These are phyloP conservation scores for Penicillium sp. DNA, from an alignment of 2,329 filamentous ascomycete species.

Conservation along the genomic window DNA sequence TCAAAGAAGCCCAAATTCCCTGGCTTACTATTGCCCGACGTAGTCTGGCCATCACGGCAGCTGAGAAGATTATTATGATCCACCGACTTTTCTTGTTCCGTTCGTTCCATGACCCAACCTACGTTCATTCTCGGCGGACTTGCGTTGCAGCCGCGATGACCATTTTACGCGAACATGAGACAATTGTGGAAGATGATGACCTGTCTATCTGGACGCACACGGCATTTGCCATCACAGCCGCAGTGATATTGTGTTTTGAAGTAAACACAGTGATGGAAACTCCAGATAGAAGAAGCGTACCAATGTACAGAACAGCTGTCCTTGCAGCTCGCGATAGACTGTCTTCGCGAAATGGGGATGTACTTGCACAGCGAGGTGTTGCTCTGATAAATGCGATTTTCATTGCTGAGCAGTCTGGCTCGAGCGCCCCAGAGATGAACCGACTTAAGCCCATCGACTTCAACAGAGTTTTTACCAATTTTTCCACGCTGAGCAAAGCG, in stretches of 20 bases:
- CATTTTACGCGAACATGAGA: slow-evolving; percentile 33
- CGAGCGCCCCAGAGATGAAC: slow-evolving; percentile 1
- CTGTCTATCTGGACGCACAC: slow-evolving; percentile 30
- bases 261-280: slow-evolving; percentile 18
- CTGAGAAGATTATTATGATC: slow-evolving; percentile 47
- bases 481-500: slow-evolving; percentile 22
- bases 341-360: slow-evolving; percentile 18
- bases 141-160: slow-evolving; percentile 43
- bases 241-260: slow-evolving; percentile 29
- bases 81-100: slow-evolving; percentile 40
- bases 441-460: slow-evolving; percentile 17
- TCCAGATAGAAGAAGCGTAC: slow-evolving; percentile 11
- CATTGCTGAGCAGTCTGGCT: slow-evolving; percentile 15
- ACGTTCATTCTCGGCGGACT: slow-evolving; percentile 36
- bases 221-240: slow-evolving; percentile 29
- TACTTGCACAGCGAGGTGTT: slow-evolving; percentile 27
- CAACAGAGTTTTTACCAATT: slow-evolving; percentile 21
- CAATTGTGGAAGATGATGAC: slow-evolving; percentile 24
- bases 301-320: slow-evolving; percentile 23
- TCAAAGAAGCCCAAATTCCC: slow-evolving; percentile 29
- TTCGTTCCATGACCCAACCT: slow-evolving; percentile 34
- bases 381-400: slow-evolving; percentile 28
- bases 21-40: slow-evolving; percentile 39
- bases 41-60: slow-evolving; percentile 40
- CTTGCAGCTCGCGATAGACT: slow-evolving; percentile 23